Evolutionary conservation across 1,284 basidiomycete species (phyloP), one percentile per base, ranked within the genome.

Genomic region (Cryptococcus deneoformans): DNA sequence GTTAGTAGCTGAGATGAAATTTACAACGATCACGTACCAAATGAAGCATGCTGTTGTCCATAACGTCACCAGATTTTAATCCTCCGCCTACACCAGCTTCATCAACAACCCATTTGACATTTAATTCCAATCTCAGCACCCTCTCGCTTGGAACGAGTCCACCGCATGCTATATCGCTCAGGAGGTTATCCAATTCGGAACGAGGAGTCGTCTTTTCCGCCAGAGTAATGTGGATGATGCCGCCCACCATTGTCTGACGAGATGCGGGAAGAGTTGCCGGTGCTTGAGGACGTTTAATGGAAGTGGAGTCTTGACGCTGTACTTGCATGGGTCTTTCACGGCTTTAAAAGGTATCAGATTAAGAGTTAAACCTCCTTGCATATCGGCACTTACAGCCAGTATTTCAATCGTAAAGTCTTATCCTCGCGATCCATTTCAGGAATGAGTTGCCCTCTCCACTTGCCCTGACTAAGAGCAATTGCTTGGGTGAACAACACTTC

Each of bases 401-500:
- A 76, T 50, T 64, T 62, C 42, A 72, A 49, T 8, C 54, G 54
- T 11, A 76, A 58, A 7, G 61, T 59, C 55, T 69, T 75, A 34
- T 61, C 61, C 0, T 52, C 35, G 29, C 71, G 57, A 54, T 73
- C 69, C 16, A 75, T 64, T 8, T 76, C 70, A 9, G 73, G 71
- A 8, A 66, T 38, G 2, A 76, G 58, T 14, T 73, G 69, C 14
- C 62, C 61, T 12, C 72, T 57, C 70, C 73, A 71, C 49, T 60
- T 61, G 2, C 68, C 70, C 46, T 66, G 66, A 14, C 63, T 66
- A 12, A 76, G 59, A 11, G 54, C 46, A 52, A 72, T 57, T 5
- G 73, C 72, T 51, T 76, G 72, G 1, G 62, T 55, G 52, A 63
- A 70, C 7, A 76, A 63, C 5, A 66, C 58, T 56, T 75, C 73